Conservation (phyloP, 495 filamentous ascomycete genomes). For the Tuber magnatum region DNA sequence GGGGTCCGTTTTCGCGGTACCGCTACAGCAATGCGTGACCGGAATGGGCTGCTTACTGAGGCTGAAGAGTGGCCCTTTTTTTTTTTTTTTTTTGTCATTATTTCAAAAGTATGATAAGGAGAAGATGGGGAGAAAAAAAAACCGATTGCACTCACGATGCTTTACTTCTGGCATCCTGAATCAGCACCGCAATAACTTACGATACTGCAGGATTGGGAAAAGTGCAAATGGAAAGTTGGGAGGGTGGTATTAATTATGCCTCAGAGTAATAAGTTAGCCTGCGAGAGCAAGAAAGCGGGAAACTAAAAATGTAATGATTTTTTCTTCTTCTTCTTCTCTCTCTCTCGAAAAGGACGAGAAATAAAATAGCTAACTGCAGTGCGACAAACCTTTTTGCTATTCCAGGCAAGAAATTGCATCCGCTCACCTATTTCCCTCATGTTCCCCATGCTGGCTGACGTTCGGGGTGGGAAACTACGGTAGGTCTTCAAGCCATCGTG, state of each 20-base stretch:
- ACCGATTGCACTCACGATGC: slow-evolving; percentile 3
- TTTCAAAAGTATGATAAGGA: no score
- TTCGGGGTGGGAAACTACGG: not conserved
- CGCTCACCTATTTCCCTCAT: not conserved
- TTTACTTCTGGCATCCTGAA: not conserved
- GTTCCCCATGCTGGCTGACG: not conserved
- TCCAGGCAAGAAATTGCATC: not conserved
- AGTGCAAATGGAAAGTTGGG: not conserved
- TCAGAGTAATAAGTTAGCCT: not conserved
- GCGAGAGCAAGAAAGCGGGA: not conserved
- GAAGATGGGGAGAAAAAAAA: not conserved
- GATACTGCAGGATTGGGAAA: not conserved
- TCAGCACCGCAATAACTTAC: not conserved
- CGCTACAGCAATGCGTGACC: not conserved
- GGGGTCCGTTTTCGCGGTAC: not conserved
- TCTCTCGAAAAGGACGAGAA: not conserved
- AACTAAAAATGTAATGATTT: not conserved
- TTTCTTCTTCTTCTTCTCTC: no score
- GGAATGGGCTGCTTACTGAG: slow-evolving; percentile 1
- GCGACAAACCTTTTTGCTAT: not conserved
- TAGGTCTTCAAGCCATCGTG: not conserved
- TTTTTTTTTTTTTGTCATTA: not conserved
- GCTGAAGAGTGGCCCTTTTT: not conserved
- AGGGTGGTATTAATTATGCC: not conserved
- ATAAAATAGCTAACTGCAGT: not conserved